Base-by-base conservation (phyloP, 2,329 filamentous ascomycete species). In the Alternaria postmessia region DNA sequence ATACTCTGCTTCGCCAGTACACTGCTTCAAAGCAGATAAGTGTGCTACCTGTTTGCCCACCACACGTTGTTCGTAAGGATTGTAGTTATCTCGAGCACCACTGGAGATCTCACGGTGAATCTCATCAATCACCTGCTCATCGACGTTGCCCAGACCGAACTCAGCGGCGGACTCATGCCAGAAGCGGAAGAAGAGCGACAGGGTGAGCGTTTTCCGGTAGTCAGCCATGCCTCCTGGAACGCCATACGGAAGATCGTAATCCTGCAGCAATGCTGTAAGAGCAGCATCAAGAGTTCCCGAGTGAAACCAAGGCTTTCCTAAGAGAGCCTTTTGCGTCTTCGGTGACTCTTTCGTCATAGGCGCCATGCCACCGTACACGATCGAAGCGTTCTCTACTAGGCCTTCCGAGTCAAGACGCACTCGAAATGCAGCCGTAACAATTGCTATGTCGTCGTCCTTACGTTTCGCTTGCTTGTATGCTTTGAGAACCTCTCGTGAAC, bases 171-270 rank as follows among this genome's bases (percentile, higher is more conserved):
- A 86, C 59, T 98, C 94, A 71, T 98, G 91, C 77, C 96, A 97
- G 79, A 97, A 98, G n/a, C 93, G 88, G 79, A 97, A 97, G 80
- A 98, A 98, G 81, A 98, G 94, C 0, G 93, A 91, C 51, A 97
- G 82, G 0, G 94, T 93, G 11, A 98, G 81, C 1, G 93, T 92
- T 75, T 94, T 96, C 30, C 94, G 86, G 74, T 97, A 98, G 2
- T 93, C 95, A 0, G 94, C 94, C 95, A 98, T 98, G 24, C 94
- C 94, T 65, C 95, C 94, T 0, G 94, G 94, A 0, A 98, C 95
- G 54, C 92, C 88, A 70, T 94, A 98, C 2, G 87, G 84, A 34
- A 98, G 85, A 72, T 95, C 86, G 72, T 97, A 98, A 71, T 98
- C 94, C 41, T 86, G 82, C 53, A 91, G 91, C 22, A 98, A 81